phyloP scores from a whole-genome alignment of 192 early-diverging fungal genomes.

The Chytriomyces sp. region DNA sequence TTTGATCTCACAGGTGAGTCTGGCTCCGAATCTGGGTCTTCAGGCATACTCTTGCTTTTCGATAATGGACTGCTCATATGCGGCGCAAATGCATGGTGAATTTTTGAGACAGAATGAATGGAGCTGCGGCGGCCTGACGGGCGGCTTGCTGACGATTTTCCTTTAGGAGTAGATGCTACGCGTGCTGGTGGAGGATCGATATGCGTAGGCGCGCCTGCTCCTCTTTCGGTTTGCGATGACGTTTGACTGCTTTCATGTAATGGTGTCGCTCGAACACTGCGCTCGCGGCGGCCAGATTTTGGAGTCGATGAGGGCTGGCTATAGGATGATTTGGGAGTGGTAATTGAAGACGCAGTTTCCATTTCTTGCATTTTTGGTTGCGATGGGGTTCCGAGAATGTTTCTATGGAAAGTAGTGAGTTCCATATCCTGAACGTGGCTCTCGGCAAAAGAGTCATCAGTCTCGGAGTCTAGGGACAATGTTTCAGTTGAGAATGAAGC shows the following conservation, averaged over 20 bases:
- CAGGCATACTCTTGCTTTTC: neutral
- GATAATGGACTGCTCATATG: constrained; percentile 2
- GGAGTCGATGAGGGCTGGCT: neutral
- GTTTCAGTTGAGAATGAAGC: neutral
- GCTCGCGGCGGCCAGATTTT: neutral
- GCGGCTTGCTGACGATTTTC: neutral
- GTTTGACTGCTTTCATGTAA: neutral
- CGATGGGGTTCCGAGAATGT: neutral
- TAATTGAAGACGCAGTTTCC: neutral
- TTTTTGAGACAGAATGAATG: neutral
- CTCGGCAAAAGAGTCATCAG: constrained; percentile 11
- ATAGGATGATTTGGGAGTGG: neutral
- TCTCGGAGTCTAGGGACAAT: neutral
- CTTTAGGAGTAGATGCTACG: neutral
- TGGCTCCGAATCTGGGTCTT: neutral
- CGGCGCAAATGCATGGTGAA: neutral
- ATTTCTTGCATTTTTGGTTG: neutral
- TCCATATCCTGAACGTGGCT: neutral
- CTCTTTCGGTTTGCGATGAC: neutral
- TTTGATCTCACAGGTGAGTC: neutral
- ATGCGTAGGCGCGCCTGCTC: neutral
- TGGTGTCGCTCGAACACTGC: neutral
- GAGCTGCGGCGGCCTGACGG: neutral
- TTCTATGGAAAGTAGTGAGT: constrained; percentile 2
- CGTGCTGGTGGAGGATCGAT: neutral